These are phyloP conservation scores for Yamadazyma endophytica DNA, from an alignment of 805 yeast genomes.

Conservation along the genomic window DNA sequence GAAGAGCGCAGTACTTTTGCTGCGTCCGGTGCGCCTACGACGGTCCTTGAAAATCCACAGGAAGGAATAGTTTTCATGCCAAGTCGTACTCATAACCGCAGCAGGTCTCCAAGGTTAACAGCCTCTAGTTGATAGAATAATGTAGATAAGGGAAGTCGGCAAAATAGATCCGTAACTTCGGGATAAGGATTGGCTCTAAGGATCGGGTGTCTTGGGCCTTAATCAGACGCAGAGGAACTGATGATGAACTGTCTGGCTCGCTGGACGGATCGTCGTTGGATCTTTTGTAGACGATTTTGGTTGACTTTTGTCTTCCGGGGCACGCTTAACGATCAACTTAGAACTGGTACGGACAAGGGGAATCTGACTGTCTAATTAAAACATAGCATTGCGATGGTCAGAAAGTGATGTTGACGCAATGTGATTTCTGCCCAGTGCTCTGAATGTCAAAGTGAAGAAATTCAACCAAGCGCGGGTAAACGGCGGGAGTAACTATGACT, in stretches of 20 bases:
- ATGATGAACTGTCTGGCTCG: slow-evolving; percentile 14
- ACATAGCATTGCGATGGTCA: slow-evolving; percentile 44
- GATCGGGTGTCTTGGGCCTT: slow-evolving; percentile 37
- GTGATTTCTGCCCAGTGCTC: slow-evolving; percentile 43
- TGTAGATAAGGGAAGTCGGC: slow-evolving; percentile 44
- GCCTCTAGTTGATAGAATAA: slow-evolving; percentile 43
- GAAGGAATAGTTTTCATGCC: slow-evolving; percentile 37
- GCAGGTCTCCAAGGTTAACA: slow-evolving; percentile 45
- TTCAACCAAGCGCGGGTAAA: slow-evolving; percentile 44
- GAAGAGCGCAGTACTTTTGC: slow-evolving; percentile 35
- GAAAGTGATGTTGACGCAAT: slow-evolving; percentile 43
- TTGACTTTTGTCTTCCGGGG: slow-evolving; percentile 9
- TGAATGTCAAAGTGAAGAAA: slow-evolving; percentile 40
- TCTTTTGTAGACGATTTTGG: slow-evolving; percentile 9
- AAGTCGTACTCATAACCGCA: slow-evolving; percentile 43
- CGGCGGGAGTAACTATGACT: slow-evolving; percentile 42
- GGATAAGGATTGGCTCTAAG: slow-evolving; percentile 42
- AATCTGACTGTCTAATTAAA: slow-evolving; percentile 43
- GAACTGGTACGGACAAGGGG: slow-evolving; percentile 28
- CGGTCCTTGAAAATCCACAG: slow-evolving; percentile 40
- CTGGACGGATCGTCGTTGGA: slow-evolving; percentile 20
- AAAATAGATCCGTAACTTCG: slow-evolving; percentile 41
- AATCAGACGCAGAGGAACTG: slow-evolving; percentile 28
- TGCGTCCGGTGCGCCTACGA: slow-evolving; percentile 38
- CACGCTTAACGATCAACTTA: slow-evolving; percentile 13